Evolutionary conservation across 2,329 filamentous ascomycete genomes (phyloP).

Genomic region (Grosmannia huntii): DNA sequence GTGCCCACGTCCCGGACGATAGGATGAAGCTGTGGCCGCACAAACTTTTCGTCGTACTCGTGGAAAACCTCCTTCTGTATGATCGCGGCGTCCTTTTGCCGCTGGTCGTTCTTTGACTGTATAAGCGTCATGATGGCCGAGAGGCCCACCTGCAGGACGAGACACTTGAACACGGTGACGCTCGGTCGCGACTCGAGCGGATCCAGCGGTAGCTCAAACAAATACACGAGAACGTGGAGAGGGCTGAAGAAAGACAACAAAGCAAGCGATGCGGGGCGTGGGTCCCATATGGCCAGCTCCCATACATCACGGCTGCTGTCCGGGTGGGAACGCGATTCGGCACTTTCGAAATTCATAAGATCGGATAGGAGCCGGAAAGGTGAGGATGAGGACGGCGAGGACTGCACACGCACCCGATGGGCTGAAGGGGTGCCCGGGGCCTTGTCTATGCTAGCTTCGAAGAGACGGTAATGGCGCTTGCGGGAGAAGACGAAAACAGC

Average conservation of each 20-base stretch:
- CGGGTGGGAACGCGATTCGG: slow-evolving; percentile 75
- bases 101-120: slow-evolving; percentile 63
- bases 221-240: slow-evolving; percentile 82
- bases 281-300: slow-evolving; percentile 91
- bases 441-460: slow-evolving; percentile 72
- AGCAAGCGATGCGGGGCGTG: slow-evolving; percentile 67
- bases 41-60: slow-evolving; percentile 93
- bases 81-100: slow-evolving; percentile 70
- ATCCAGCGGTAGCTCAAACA: slow-evolving; percentile 70
- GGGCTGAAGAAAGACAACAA: slow-evolving; percentile 89
- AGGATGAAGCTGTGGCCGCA: slow-evolving; percentile 78
- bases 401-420: slow-evolving; percentile 76
- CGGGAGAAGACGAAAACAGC: slow-evolving; percentile 70
- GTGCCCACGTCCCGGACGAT: slow-evolving; percentile 66
- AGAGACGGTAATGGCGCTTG: slow-evolving; percentile 78
- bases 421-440: slow-evolving; percentile 72
- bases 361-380: slow-evolving; percentile 64
- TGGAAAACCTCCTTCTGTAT: slow-evolving; percentile 87
- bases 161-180: slow-evolving; percentile 69
- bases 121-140: slow-evolving; percentile 66
- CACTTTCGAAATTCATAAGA: slow-evolving; percentile 53
- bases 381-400: slow-evolving; percentile 58
- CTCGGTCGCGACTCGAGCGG: slow-evolving; percentile 69
- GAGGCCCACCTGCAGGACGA: slow-evolving; percentile 63
- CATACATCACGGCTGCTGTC: slow-evolving; percentile 78